phyloP scores from a whole-genome alignment of 257 asterid species.

The Primulina huaijiensis region DNA sequence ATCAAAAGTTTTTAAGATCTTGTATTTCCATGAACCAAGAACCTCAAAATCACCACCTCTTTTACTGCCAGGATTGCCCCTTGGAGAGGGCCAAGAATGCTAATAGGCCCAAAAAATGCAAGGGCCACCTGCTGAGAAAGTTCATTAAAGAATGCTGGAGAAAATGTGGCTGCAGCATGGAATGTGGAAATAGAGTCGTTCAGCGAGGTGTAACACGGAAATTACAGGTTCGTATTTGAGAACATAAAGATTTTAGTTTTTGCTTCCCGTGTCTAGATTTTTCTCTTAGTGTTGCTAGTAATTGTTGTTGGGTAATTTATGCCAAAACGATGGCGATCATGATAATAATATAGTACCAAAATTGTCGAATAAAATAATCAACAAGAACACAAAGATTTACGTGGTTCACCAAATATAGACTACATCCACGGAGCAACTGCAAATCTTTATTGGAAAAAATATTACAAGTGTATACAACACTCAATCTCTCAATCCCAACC shows the following conservation, averaged over 20 bases:
- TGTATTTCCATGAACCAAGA: conserved; percentile 46
- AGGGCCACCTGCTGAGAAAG: conserved; percentile 56
- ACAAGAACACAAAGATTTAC: too few relatives aligned
- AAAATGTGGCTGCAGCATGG: conserved; percentile 72
- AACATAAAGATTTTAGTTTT: not conserved
- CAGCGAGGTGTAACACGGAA: conserved; percentile 69
- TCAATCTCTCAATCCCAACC: too few relatives aligned
- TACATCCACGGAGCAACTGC: too few relatives aligned
- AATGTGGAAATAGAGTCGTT: conserved; percentile 79
- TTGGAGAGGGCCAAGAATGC: conserved; percentile 60
- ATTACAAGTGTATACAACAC: too few relatives aligned
- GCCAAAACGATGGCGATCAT: too few relatives aligned
- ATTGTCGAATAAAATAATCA: too few relatives aligned
- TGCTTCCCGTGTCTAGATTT: not conserved
- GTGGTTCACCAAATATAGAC: too few relatives aligned
- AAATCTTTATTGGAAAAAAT: too few relatives aligned
- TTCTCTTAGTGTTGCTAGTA: not conserved
- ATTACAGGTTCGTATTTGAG: conserved; percentile 49
- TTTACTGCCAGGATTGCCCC: conserved; percentile 70
- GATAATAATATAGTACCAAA: too few relatives aligned
- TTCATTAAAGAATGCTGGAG: conserved; percentile 89
- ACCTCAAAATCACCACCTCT: conserved; percentile 35
- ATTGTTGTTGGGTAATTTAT: too few relatives aligned
- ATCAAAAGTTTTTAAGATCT: conserved; percentile 38
- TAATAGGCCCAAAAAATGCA: conserved; percentile 39